phyloP scores from a whole-genome alignment of 805 yeast genomes.

The Candida lessepsii region DNA sequence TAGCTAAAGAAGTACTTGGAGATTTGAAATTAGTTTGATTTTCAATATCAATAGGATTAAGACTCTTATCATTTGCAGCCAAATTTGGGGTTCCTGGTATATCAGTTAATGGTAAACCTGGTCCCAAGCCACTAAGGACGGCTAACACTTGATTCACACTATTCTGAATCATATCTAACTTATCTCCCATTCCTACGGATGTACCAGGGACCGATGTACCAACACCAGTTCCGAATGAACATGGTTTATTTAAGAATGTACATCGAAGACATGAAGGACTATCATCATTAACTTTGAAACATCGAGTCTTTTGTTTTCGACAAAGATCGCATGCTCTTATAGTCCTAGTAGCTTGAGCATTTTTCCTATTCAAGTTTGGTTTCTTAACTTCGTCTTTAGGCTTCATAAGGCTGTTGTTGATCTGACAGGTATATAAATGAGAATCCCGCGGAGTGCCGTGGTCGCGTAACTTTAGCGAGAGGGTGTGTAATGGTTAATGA shows the following conservation, averaged over 20 bases:
- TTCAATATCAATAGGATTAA: slow-evolving; percentile 23
- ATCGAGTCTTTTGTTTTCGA: slow-evolving; percentile 58
- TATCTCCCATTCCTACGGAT: slow-evolving; percentile 13
- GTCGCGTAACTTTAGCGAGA: background rate
- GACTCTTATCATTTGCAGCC: slow-evolving; percentile 17
- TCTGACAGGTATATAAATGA: background rate
- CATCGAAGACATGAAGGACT: slow-evolving; percentile 57
- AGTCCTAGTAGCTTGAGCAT: slow-evolving; percentile 41
- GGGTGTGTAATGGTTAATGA: background rate
- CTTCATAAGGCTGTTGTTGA: slow-evolving; percentile 1
- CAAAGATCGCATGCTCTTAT: slow-evolving; percentile 55
- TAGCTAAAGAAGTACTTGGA: slow-evolving; percentile 35
- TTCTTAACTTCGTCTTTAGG: slow-evolving; percentile 1
- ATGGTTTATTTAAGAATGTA: slow-evolving; percentile 47
- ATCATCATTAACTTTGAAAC: slow-evolving; percentile 52
- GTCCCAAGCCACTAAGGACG: slow-evolving; percentile 18
- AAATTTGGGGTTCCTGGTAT: slow-evolving; percentile 25
- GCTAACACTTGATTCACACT: slow-evolving; percentile 36
- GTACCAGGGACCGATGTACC: background rate
- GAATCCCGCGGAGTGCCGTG: slow-evolving; percentile 5
- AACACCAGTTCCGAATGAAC: slow-evolving; percentile 41
- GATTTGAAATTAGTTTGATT: slow-evolving; percentile 22
- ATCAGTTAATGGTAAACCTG: background rate
- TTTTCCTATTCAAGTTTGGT: slow-evolving; percentile 14
- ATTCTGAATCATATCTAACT: slow-evolving; percentile 31